These are phyloP conservation scores for Zhuliangozyma parablackwelliae DNA, from an alignment of 1,139 yeast species.

Conservation along the genomic window DNA sequence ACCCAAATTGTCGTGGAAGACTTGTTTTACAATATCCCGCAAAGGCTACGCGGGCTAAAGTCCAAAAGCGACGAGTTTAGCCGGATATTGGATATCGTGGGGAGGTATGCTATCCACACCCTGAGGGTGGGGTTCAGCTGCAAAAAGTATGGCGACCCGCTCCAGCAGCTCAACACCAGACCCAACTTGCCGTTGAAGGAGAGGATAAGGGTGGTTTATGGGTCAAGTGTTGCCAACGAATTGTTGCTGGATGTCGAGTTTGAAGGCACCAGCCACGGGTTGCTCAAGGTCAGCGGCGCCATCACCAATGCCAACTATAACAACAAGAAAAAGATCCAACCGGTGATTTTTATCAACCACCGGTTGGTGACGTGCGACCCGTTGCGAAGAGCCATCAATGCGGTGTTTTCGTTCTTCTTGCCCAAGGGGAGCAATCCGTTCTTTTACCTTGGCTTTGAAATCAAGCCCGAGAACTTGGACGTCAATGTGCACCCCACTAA, in stretches of 20 bases:
- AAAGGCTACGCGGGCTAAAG: slow-evolving; percentile 64
- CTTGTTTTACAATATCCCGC: slow-evolving; percentile 82
- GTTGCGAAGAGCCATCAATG: slow-evolving; percentile 60
- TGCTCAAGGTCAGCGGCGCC: slow-evolving; percentile 51
- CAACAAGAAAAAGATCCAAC: slow-evolving; percentile 62
- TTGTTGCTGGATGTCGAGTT: slow-evolving; percentile 40
- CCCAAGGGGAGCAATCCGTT: slow-evolving; percentile 84
- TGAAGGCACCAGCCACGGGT: slow-evolving; percentile 31
- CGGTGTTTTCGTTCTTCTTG: slow-evolving; percentile 60
- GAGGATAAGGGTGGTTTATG: slow-evolving; percentile 70
- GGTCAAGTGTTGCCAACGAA: slow-evolving; percentile 65
- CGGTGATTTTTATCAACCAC: slow-evolving; percentile 79
- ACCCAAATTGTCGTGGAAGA: slow-evolving; percentile 86
- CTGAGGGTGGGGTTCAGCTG: slow-evolving; percentile 69
- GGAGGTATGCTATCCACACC: slow-evolving; percentile 78
- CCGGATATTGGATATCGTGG: slow-evolving; percentile 76
- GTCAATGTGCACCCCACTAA: slow-evolving; percentile 97
- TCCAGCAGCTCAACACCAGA: slow-evolving; percentile 53
- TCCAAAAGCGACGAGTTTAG: slow-evolving; percentile 72
- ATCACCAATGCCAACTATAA: slow-evolving; percentile 70
- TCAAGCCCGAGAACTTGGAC: slow-evolving; percentile 70
- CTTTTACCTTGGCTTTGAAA: slow-evolving; percentile 62
- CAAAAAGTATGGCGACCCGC: slow-evolving; percentile 69
- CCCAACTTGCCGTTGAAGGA: slow-evolving; percentile 49
- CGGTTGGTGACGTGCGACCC: slow-evolving; percentile 84